Evolutionary conservation across 345 rosid genomes (phyloP).

Genomic region (Excoecaria agallocha): DNA sequence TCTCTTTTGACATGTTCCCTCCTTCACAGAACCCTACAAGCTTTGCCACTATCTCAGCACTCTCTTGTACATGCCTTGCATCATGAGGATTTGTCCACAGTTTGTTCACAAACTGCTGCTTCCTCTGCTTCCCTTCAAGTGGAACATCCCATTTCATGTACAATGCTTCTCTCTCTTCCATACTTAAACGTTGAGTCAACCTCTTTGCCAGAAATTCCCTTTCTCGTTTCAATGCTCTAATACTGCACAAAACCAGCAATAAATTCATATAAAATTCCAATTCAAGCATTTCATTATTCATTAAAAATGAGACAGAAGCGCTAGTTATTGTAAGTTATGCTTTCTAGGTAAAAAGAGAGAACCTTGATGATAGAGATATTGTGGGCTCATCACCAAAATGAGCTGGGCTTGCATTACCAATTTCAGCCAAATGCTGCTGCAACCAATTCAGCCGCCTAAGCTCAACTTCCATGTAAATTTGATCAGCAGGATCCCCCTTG

Average conservation of each 20-base stretch:
- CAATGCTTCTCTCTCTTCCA: conserved; percentile 78
- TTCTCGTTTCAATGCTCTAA: conserved; percentile 78
- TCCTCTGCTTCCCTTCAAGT: conserved; percentile 95
- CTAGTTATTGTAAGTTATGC: background rate
- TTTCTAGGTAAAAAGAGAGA: background rate
- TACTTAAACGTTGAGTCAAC: conserved; percentile 58
- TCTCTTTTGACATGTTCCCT: conserved; percentile 89
- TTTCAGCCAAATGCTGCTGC: conserved; percentile 87
- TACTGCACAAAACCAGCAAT: conserved; percentile 39
- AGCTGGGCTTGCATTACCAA: conserved; percentile 88
- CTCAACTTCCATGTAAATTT: conserved; percentile 98
- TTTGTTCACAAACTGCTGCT: conserved; percentile 81
- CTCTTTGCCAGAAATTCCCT: conserved; percentile 94
- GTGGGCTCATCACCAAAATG: conserved; percentile 62
- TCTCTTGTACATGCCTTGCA: conserved; percentile 76
- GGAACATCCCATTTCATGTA: conserved; percentile 92
- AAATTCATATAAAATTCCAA: background rate
- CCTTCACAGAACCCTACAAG: conserved; percentile 88
- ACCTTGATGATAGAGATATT: conserved; percentile 81
- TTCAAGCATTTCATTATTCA: background rate
- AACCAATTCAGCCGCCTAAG: conserved; percentile 93
- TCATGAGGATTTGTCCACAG: conserved; percentile 95
- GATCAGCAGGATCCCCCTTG: conserved; percentile 94
- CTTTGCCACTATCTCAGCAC: conserved; percentile 93
- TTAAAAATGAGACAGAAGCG: background rate